These are phyloP conservation scores for Candida pini DNA, from an alignment of 805 yeast species.

Conservation along the genomic window DNA sequence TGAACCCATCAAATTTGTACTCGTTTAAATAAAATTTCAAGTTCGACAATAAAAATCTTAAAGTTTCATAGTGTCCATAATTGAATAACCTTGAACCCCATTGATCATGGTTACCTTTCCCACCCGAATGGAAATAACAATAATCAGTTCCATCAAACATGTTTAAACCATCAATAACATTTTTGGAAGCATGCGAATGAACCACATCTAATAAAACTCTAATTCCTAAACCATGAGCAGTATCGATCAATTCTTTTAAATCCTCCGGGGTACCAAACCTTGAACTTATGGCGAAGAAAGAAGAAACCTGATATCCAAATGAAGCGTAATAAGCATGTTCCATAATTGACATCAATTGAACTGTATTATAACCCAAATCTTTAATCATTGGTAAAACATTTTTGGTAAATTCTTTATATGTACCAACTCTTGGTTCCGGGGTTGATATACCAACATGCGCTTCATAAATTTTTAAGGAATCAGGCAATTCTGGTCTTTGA, in stretches of 20 bases:
- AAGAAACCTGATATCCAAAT: slow-evolving; percentile 95
- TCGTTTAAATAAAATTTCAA: slow-evolving; percentile 78
- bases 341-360: slow-evolving; percentile 97
- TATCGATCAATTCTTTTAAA: slow-evolving; percentile 80
- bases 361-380: slow-evolving; percentile 83
- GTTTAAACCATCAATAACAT: slow-evolving; percentile 89
- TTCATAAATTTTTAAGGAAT: slow-evolving; percentile 74
- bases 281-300: slow-evolving; percentile 84
- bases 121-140: slow-evolving; percentile 87
- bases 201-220: slow-evolving; percentile 87
- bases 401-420: slow-evolving; percentile 78
- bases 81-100: slow-evolving; percentile 98
- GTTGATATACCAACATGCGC: slow-evolving; percentile 95
- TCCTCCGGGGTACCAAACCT: slow-evolving; percentile 96
- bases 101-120: slow-evolving; percentile 78
- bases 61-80: slow-evolving; percentile 86
- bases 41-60: slow-evolving; percentile 79
- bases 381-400: slow-evolving; percentile 80
- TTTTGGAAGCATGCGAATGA: slow-evolving; percentile 93
- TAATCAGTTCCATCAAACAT: slow-evolving; percentile 93
- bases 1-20: slow-evolving; percentile 86
- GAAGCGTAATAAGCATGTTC: slow-evolving; percentile 98
- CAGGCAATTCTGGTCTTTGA: slow-evolving; percentile 52
- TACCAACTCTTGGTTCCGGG: slow-evolving; percentile 79
- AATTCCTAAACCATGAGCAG: slow-evolving; percentile 85